These are phyloP conservation scores for Berkeleyomyces rouxiae DNA, from an alignment of 2,329 filamentous ascomycete genomes.

Conservation along the genomic window DNA sequence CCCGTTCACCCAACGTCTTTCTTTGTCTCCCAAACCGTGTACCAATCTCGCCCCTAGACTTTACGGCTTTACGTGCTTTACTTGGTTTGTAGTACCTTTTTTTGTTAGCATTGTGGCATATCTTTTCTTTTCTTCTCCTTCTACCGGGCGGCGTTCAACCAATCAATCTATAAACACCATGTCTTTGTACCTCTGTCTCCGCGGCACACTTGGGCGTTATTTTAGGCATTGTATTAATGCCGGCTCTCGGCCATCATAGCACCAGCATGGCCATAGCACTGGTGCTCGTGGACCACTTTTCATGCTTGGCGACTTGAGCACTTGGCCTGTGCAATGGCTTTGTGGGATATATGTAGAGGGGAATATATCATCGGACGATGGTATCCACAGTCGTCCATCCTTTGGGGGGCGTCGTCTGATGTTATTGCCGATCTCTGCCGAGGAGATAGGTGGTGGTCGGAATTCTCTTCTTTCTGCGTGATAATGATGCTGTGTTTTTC, in stretches of 20 bases:
- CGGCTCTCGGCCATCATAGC: not conserved
- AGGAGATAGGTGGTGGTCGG: not conserved
- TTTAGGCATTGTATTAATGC: not conserved
- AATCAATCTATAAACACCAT: not conserved
- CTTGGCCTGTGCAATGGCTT: not conserved
- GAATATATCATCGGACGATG: constrained; percentile 2
- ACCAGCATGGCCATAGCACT: not conserved
- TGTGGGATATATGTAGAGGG: not conserved
- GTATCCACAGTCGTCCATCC: not conserved
- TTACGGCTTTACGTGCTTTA: constrained; percentile 4
- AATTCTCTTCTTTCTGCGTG: not conserved
- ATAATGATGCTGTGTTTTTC: not conserved
- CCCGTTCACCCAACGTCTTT: not conserved
- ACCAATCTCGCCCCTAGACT: constrained; percentile 1
- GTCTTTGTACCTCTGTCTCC: not conserved
- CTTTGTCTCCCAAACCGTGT: not conserved
- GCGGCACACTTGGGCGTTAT: not conserved
- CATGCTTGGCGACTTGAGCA: not conserved
- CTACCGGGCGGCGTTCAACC: not conserved
- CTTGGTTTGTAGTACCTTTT: constrained; percentile 1
- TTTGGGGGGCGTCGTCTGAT: not conserved
- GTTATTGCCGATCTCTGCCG: not conserved
- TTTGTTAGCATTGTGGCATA: not conserved
- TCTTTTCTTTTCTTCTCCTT: not conserved
- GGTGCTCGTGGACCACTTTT: not conserved